Evolutionary conservation across 2,329 filamentous ascomycete species (phyloP).

Genomic region (Sarocladium brachiariae): DNA sequence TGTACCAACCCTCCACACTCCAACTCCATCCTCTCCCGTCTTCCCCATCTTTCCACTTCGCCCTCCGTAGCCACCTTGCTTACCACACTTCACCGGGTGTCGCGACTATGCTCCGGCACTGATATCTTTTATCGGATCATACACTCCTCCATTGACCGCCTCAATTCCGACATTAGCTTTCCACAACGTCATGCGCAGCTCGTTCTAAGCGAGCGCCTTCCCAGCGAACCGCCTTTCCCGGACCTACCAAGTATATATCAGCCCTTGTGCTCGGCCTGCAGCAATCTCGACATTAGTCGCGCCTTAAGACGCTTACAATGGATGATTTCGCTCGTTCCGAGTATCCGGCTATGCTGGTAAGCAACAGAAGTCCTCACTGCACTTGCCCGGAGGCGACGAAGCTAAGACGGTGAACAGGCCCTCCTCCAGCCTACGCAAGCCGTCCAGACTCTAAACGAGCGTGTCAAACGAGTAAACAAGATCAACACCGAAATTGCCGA

Average conservation of each 20-base stretch:
- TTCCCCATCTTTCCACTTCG: background rate
- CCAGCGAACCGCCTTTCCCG: slow-evolving; percentile 11
- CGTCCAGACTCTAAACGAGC: slow-evolving; percentile 73
- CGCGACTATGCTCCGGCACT: background rate
- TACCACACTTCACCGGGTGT: background rate
- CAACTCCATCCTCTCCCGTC: background rate
- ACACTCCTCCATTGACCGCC: background rate
- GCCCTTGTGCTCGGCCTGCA: slow-evolving; percentile 20
- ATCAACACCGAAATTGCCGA: slow-evolving; percentile 90
- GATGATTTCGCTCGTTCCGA: slow-evolving; percentile 77
- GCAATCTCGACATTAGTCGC: background rate
- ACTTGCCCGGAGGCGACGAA: background rate
- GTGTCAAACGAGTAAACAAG: slow-evolving; percentile 78
- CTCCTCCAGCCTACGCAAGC: slow-evolving; percentile 77
- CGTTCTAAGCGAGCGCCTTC: background rate
- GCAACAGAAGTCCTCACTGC: slow-evolving; percentile 24
- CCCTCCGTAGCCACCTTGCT: slow-evolving; percentile 4
- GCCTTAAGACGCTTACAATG: slow-evolving; percentile 44
- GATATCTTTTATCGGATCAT: background rate
- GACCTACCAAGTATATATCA: slow-evolving; percentile 16
- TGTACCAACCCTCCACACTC: background rate
- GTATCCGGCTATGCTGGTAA: slow-evolving; percentile 91
- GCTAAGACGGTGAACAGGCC: slow-evolving; percentile 46
- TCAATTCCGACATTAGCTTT: background rate
- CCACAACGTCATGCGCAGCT: slow-evolving; percentile 11